Percentiles rank a stretch among this genome's conserved stretches.
Conservation (phyloP, 1,284 basidiomycete species). For the Phaffia rhodozyma region DNA sequence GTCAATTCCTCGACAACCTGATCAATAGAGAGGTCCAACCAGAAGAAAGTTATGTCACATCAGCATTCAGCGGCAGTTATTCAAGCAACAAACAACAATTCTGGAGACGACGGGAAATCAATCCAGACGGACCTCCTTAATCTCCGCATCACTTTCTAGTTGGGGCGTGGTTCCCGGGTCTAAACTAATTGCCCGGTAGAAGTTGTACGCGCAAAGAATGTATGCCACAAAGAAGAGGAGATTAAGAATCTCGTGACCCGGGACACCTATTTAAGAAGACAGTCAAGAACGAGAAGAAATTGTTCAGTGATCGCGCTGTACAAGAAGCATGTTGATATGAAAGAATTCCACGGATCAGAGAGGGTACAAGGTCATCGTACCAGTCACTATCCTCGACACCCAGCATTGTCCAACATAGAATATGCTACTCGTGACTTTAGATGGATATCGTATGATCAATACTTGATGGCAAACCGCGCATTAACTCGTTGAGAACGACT, state of each 20-base stretch:
- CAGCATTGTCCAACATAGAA: constrained; percentile 78
- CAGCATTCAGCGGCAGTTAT: not conserved
- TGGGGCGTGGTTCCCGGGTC: constrained; percentile 83
- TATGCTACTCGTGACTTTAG: constrained; percentile 75
- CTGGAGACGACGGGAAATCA: no score
- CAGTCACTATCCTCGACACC: constrained; percentile 57
- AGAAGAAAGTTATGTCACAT: no score
- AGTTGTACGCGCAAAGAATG: constrained; percentile 69
- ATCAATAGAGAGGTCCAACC: not conserved
- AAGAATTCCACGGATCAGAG: not conserved
- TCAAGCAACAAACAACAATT: constrained; percentile 2
- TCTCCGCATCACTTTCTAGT: constrained; percentile 55
- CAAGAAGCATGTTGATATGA: no score
- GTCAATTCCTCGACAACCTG: constrained; percentile 82
- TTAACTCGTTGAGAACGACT: no score
- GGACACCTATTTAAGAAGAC: constrained; percentile 41
- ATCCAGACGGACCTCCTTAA: constrained; percentile 54
- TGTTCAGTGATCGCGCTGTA: no score
- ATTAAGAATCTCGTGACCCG: constrained; percentile 62
- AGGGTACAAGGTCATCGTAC: constrained; percentile 34
- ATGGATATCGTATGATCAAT: constrained; percentile 23
- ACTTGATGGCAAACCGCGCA: no score
- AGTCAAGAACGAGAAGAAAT: constrained; percentile 23
- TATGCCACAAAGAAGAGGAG: constrained; percentile 59
- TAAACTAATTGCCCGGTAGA: constrained; percentile 74